A percentile compares a stretch with the other conserved stretches of the same genome.
phyloP scores from a whole-genome alignment of 768 basidiomycete species.

The Omphalotus guepiniiformis region DNA sequence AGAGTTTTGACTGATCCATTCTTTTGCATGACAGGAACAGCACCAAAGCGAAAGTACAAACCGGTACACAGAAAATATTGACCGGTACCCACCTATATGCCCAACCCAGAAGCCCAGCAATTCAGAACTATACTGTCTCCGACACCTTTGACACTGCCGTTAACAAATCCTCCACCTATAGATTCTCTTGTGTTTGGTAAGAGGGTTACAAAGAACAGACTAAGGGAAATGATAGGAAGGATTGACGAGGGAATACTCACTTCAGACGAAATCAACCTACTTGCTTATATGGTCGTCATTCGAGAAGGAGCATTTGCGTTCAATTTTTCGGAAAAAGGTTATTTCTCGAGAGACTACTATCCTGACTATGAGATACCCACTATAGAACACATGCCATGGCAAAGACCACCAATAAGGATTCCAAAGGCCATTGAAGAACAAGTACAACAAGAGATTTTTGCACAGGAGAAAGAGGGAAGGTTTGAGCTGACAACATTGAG shows the following conservation, averaged over 20 bases:
- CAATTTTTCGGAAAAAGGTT: slow-evolving; percentile 24
- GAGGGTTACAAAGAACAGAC: slow-evolving; percentile 10
- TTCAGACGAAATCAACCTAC: slow-evolving; percentile 10
- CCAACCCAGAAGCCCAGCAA: slow-evolving; percentile 14
- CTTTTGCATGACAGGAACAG: too few species aligned
- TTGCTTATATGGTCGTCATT: slow-evolving; percentile 8
- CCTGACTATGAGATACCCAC: slow-evolving; percentile 29
- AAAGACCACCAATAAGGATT: slow-evolving; percentile 19
- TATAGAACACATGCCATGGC: slow-evolving; percentile 32
- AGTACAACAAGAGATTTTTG: slow-evolving; percentile 17
- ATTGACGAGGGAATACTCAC: slow-evolving; percentile 11
- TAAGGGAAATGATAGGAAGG: slow-evolving; percentile 12
- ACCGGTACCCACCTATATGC: slow-evolving; percentile 24
- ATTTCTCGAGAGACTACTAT: slow-evolving; percentile 24
- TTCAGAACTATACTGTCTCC: slow-evolving; percentile 11
- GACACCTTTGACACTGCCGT: slow-evolving; percentile 6
- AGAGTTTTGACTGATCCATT: too few species aligned
- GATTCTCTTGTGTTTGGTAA: background rate
- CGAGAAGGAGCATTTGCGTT: slow-evolving; percentile 19
- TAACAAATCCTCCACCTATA: slow-evolving; percentile 7
- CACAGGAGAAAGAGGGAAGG: slow-evolving; percentile 14
- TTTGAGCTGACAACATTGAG: slow-evolving; percentile 20
- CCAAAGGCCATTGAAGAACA: slow-evolving; percentile 19
- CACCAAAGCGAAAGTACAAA: slow-evolving; percentile 17
- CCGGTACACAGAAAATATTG: slow-evolving; percentile 22